Evolutionary conservation across 352 stramenopile species (phyloP).

Genomic region (Phytophthora sp.): DNA sequence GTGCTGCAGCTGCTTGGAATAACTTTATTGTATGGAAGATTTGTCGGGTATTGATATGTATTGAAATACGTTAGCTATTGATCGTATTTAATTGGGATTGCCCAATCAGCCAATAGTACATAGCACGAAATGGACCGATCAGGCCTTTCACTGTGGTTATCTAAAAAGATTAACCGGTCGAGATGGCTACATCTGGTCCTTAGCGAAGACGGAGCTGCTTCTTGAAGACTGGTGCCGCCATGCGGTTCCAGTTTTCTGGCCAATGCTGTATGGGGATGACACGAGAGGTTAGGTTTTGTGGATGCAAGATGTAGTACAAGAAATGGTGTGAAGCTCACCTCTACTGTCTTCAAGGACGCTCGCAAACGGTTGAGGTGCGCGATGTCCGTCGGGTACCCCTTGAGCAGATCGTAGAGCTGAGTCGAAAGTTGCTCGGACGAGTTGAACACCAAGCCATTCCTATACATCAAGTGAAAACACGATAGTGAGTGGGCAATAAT

Average conservation of each 20-base stretch:
- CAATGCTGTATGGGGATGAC: conserved; percentile 52
- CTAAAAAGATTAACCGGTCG: too few relatives aligned
- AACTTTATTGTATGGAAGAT: conserved; percentile 14
- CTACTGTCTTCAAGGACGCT: conserved; percentile 53
- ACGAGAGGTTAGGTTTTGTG: background rate
- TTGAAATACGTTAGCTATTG: background rate
- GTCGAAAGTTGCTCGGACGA: conserved; percentile 58
- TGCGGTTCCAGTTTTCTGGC: conserved; percentile 77
- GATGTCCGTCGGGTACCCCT: conserved; percentile 55
- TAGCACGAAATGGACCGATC: too few relatives aligned
- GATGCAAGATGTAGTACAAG: background rate
- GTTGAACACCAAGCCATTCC: conserved; percentile 80
- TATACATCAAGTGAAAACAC: conserved; percentile 22
- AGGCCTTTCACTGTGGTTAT: too few relatives aligned
- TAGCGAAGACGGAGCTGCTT: conserved; percentile 49
- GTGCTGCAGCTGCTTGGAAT: conserved; percentile 2
- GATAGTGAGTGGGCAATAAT: too few relatives aligned
- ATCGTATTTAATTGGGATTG: conserved; percentile 1
- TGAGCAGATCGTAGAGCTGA: conserved; percentile 69
- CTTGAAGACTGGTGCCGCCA: conserved; percentile 68
- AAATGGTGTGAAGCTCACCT: conserved; percentile 43
- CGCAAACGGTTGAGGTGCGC: conserved; percentile 57
- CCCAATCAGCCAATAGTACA: too few relatives aligned
- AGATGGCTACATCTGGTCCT: conserved; percentile 2
- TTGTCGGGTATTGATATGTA: background rate